phyloP scores from a whole-genome alignment of 2,329 filamentous ascomycete species.

The Scytalidium lignicola region DNA sequence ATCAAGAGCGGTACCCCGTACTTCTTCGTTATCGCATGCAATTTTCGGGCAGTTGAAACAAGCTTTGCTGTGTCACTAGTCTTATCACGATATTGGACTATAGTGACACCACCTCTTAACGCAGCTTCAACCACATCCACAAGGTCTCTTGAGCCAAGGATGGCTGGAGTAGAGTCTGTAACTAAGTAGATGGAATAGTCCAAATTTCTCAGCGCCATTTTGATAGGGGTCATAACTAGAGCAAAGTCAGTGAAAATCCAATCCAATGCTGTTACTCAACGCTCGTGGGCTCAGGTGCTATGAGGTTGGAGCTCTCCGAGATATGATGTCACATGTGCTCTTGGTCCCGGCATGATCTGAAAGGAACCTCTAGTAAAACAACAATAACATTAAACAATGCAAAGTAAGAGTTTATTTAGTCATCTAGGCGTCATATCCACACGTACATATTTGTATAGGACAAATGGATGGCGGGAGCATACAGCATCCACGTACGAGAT shows the following conservation, averaged over 20 bases:
- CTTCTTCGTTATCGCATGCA: slow-evolving; percentile 66
- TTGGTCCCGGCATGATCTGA: too few relatives aligned
- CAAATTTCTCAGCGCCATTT: slow-evolving; percentile 38
- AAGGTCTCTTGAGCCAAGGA: slow-evolving; percentile 69
- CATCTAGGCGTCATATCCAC: too few relatives aligned
- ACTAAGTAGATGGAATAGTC: slow-evolving; percentile 87
- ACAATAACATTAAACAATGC: too few relatives aligned
- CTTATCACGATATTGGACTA: slow-evolving; percentile 92
- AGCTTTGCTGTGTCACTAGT: slow-evolving; percentile 66
- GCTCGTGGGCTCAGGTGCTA: not conserved
- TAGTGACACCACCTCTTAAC: slow-evolving; percentile 71
- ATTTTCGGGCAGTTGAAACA: slow-evolving; percentile 61
- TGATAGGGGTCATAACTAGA: not conserved
- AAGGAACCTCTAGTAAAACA: too few relatives aligned
- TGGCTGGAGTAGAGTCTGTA: slow-evolving; percentile 84
- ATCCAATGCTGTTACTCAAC: not conserved
- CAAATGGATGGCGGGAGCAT: too few relatives aligned
- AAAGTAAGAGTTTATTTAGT: too few relatives aligned
- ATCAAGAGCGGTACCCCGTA: slow-evolving; percentile 77
- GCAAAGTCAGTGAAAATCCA: not conserved
- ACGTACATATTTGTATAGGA: too few relatives aligned
- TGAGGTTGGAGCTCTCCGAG: too few relatives aligned
- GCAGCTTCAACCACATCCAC: slow-evolving; percentile 69
- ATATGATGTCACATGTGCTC: too few relatives aligned
- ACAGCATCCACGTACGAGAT: too few relatives aligned